Conservation (phyloP, 352 stramenopile species). For the Globisporangium viniferum region DNA sequence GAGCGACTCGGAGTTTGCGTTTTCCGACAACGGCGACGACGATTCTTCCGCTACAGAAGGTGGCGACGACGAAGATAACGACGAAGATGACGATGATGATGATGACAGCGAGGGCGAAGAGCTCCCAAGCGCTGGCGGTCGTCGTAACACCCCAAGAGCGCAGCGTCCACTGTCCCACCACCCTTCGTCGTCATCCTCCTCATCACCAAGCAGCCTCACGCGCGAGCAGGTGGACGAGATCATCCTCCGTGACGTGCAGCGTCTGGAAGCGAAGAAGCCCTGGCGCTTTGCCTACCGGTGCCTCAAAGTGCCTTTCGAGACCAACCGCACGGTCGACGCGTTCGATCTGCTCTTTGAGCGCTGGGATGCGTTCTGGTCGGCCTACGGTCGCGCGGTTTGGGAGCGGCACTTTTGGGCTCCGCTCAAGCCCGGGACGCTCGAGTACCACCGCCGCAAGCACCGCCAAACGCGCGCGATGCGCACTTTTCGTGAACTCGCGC, state of each 20-base stretch:
- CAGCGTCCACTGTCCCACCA: neutral
- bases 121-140: neutral
- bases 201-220: neutral
- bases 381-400: slow-evolving; percentile 43
- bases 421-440: slow-evolving; percentile 19
- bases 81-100: slow-evolving; percentile 3
- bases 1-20: neutral
- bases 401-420: slow-evolving; percentile 46
- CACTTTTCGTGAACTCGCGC: slow-evolving; percentile 29
- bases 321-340: slow-evolving; percentile 21
- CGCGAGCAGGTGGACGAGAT: slow-evolving; percentile 20
- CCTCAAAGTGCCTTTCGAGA: slow-evolving; percentile 31
- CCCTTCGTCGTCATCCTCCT: neutral
- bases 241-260: slow-evolving; percentile 24
- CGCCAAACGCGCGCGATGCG: slow-evolving; percentile 28
- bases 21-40: neutral
- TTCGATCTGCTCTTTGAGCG: slow-evolving; percentile 46
- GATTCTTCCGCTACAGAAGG: neutral
- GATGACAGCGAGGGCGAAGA: neutral
- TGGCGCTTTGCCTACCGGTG: slow-evolving; percentile 49
- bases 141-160: neutral
- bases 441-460: slow-evolving; percentile 28
- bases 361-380: slow-evolving; percentile 48
- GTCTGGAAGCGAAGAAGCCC: slow-evolving; percentile 30
- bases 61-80: neutral